These are phyloP conservation scores for Atkinsonella texensis DNA, from an alignment of 2,329 filamentous ascomycete species.

Conservation along the genomic window DNA sequence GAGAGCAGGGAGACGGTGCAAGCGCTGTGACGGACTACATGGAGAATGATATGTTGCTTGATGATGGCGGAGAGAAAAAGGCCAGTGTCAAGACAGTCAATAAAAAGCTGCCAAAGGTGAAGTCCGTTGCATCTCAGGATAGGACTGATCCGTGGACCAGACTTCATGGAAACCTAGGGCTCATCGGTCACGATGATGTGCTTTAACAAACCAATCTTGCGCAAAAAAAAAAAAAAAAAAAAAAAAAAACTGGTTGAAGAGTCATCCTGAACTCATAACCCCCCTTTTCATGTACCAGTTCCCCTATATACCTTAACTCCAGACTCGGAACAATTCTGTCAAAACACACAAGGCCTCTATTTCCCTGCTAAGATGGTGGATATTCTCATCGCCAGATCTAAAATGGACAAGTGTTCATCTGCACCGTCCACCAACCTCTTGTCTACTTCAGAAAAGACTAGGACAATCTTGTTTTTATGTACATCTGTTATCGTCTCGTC, in stretches of 20 bases:
- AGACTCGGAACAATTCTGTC: background rate
- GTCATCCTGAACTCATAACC: background rate
- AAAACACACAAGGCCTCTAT: constrained; percentile 8
- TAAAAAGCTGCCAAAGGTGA: constrained; percentile 9
- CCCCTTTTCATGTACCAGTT: background rate
- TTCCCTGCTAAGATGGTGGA: constrained; percentile 53
- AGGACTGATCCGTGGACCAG: constrained; percentile 34
- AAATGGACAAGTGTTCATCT: constrained; percentile 84
- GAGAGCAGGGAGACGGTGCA: constrained; percentile 13
- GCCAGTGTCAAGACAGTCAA: background rate
- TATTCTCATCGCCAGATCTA: constrained; percentile 76
- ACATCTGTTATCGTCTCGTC: constrained; percentile 74
- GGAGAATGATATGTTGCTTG: constrained; percentile 25
- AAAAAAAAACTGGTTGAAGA: background rate
- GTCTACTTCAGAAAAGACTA: constrained; percentile 86
- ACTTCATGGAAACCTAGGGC: constrained; percentile 41
- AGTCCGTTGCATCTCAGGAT: constrained; percentile 8
- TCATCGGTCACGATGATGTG: constrained; percentile 29
- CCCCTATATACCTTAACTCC: constrained; percentile 2
- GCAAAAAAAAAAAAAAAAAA: no score
- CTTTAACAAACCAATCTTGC: background rate
- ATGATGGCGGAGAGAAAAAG: constrained; percentile 13
- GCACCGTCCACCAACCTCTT: constrained; percentile 90
- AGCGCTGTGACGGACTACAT: constrained; percentile 11
- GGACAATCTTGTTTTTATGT: constrained; percentile 83